These are phyloP conservation scores for Penicillium frequentans DNA, from an alignment of 2,329 filamentous ascomycete genomes.

Conservation along the genomic window DNA sequence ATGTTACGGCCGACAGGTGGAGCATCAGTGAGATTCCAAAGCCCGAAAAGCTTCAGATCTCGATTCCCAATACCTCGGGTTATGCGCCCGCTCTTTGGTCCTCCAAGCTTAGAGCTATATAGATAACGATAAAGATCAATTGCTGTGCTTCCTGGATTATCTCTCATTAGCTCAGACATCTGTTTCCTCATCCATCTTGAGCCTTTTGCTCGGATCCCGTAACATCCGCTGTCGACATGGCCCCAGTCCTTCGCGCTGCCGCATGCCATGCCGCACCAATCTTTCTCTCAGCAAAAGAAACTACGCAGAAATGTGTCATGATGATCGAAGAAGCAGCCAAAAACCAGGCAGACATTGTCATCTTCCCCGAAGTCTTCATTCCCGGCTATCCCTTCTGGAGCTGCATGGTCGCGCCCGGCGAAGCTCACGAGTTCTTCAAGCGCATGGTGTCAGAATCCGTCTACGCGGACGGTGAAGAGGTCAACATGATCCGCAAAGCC, in stretches of 20 bases:
- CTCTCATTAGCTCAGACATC: too few relatives aligned
- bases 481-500: constrained; percentile 40
- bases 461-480: constrained; percentile 49
- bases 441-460: constrained; percentile 48
- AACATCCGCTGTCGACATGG: too few relatives aligned
- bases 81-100: too few relatives aligned
- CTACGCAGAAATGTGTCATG: constrained; percentile 48
- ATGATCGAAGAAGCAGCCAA: constrained; percentile 48
- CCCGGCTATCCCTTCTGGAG: constrained; percentile 57
- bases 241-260: background rate
- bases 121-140: too few relatives aligned
- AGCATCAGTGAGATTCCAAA: too few relatives aligned
- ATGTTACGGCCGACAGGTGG: too few relatives aligned
- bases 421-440: constrained; percentile 54
- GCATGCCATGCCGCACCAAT: constrained; percentile 42
- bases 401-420: constrained; percentile 46
- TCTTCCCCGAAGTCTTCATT: constrained; percentile 57
- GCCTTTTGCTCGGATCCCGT: too few relatives aligned
- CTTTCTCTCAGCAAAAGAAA: constrained; percentile 49
- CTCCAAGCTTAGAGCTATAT: too few relatives aligned
- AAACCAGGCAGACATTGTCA: constrained; percentile 50
- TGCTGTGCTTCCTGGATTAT: too few relatives aligned
- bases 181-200: too few relatives aligned
- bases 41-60: too few relatives aligned
- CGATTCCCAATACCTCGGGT: too few relatives aligned